phyloP scores from a whole-genome alignment of 176 grass and related monocot species.

The Elymus sibiricus region DNA sequence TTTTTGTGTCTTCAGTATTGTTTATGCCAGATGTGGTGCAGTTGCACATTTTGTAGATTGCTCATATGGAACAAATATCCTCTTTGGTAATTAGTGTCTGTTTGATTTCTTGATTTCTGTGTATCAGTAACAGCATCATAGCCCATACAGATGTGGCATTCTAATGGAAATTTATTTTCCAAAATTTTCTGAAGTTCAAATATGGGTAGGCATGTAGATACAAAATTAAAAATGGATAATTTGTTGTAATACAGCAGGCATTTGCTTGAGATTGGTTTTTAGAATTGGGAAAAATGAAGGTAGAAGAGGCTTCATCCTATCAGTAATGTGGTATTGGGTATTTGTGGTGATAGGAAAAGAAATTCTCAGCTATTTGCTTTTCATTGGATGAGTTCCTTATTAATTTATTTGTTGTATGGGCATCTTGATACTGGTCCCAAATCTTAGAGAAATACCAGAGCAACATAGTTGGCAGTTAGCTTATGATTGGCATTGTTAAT shows the following conservation, averaged over 20 bases:
- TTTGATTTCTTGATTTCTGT: not conserved
- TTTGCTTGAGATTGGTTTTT: not conserved
- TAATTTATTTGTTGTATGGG: not conserved
- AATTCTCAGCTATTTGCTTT: not conserved
- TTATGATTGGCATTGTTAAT: not conserved
- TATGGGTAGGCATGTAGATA: slow-evolving; percentile 1
- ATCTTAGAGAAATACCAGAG: not conserved
- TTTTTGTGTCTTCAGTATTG: not conserved
- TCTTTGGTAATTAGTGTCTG: not conserved
- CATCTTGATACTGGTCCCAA: not conserved
- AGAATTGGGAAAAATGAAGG: not conserved
- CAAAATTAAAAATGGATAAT: not conserved
- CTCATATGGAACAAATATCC: not conserved
- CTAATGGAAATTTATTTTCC: not conserved
- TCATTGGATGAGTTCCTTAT: not conserved
- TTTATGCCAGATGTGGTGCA: not conserved
- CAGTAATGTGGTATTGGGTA: not conserved
- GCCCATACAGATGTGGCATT: not conserved
- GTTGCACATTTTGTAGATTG: not conserved
- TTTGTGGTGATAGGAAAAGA: not conserved
- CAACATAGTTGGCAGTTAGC: not conserved
- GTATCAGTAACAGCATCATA: not conserved
- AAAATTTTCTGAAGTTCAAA: not conserved
- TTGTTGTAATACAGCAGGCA: not conserved
- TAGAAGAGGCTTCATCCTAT: not conserved